Conservation (phyloP, 768 basidiomycete genomes). For the Mycena haematopus region DNA sequence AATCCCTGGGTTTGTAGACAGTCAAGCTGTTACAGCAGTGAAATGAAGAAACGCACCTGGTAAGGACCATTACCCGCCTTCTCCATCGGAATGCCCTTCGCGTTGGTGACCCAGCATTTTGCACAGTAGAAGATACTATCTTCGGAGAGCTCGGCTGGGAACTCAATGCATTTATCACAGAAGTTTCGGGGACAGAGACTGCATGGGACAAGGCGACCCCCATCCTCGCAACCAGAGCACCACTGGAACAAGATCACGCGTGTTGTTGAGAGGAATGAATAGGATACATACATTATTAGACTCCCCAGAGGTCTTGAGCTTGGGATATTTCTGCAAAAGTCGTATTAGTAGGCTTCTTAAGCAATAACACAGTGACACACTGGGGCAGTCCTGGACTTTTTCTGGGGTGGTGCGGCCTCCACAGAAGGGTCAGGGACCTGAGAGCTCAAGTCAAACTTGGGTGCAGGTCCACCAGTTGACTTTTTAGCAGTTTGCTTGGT, state of each 20-base stretch:
- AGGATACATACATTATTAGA: no score
- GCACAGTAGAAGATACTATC: not conserved
- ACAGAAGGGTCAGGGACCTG: no score
- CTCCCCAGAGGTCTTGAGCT: not conserved
- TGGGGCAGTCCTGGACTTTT: not conserved
- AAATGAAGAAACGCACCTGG: not conserved
- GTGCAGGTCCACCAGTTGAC: not conserved
- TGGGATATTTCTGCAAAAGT: not conserved
- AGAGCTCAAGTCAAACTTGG: not conserved
- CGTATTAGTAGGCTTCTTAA: not conserved
- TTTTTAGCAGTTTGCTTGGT: not conserved
- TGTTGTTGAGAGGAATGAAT: no score
- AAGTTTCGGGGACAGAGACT: not conserved
- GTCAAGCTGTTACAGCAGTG: no score
- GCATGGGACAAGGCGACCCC: not conserved
- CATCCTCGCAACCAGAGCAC: conserved; percentile 2
- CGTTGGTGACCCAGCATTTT: not conserved
- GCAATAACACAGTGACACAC: not conserved
- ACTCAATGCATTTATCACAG: not conserved
- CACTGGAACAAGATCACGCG: not conserved
- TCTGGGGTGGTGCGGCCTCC: not conserved
- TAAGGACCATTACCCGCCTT: not conserved
- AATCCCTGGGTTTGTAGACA: not conserved
- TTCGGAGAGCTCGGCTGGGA: not conserved
- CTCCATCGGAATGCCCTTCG: not conserved